Evolutionary conservation across 2,329 filamentous ascomycete species (phyloP), one percentile per base, ranked within the genome.

Genomic region (Lecanoromycetidae sp.): DNA sequence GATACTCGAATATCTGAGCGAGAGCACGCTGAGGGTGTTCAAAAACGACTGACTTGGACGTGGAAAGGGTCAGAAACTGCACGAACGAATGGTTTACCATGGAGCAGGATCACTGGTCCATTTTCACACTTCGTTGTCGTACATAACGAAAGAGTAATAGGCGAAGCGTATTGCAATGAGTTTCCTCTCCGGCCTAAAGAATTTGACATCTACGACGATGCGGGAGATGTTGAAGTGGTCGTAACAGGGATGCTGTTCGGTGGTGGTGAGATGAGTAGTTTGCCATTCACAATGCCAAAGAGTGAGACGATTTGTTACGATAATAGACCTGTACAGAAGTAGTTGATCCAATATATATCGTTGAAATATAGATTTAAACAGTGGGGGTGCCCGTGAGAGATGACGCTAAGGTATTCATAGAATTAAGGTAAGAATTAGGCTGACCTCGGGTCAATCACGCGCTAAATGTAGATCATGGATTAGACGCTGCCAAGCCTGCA

Each of bases 91-190:
- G 33, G n/a, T 9, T 15, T 50, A 23, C 48, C 48, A 15, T 50
- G 36, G 34, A 50, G 48, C 19, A 38, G 27, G 30, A 40, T 27
- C 9, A 50, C 48, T 13, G 48, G 42, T 23, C 48, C 48, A 12
- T 50, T 50, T 29, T 41, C 42, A 2, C 37, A 33, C 26, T 50
- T 50, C 22, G 30, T 20, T 15, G 37, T 46, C 22, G 13, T 27
- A 13, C 3, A 39, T 13, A 30, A 29, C 10, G 27, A 37, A 13
- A 42, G 19, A 32, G 36, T 27, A 26, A 25, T 46, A 20, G 35
- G 35, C 27, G 19, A 26, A 26, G 42, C 48, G 5, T 42, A 46
- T 38, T 37, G 36, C 25, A 25, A 6, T 15, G 35, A 46, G 30
- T 46, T 46, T 23, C 35, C 48, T 12, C 20, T 50, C 9, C 39